Percentiles rank a stretch among this genome's conserved stretches.
phyloP scores from a whole-genome alignment of 768 basidiomycete species.

The Kwoniella newhampshirensis region DNA sequence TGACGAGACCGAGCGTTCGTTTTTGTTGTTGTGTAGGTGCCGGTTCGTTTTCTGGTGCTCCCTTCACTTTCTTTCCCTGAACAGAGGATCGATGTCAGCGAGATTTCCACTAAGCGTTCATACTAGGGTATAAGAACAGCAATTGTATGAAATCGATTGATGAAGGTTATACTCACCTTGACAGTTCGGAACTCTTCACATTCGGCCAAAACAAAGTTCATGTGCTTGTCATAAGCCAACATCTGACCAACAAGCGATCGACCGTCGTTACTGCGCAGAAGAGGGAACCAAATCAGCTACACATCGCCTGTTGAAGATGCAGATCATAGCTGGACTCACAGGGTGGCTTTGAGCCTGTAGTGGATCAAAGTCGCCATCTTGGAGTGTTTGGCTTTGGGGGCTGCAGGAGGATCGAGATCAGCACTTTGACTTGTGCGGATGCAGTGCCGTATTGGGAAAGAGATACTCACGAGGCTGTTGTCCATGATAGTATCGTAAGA shows the following conservation, averaged over 20 bases:
- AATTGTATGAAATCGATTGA: not conserved
- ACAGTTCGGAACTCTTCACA: slow-evolving; percentile 97
- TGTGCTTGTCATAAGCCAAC: slow-evolving; percentile 99
- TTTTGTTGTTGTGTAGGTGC: slow-evolving; percentile 79
- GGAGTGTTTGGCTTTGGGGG: slow-evolving; percentile 94
- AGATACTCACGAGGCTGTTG: slow-evolving; percentile 21
- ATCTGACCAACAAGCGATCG: slow-evolving; percentile 94
- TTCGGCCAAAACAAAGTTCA: slow-evolving; percentile 97
- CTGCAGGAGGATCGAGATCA: slow-evolving; percentile 13
- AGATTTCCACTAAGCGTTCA: not conserved
- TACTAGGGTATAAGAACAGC: not conserved
- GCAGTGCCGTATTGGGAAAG: no score
- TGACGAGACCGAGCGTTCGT: slow-evolving; percentile 91
- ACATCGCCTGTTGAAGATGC: not conserved
- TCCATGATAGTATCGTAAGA: no score
- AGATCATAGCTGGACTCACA: slow-evolving; percentile 58
- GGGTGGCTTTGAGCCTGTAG: slow-evolving; percentile 93
- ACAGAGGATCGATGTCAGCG: not conserved
- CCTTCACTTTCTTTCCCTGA: slow-evolving; percentile 56
- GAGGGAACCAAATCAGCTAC: not conserved
- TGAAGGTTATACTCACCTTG: slow-evolving; percentile 65
- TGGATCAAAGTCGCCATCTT: slow-evolving; percentile 98
- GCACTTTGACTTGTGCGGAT: no score
- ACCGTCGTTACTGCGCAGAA: slow-evolving; percentile 64
- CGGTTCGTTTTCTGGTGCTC: slow-evolving; percentile 64